Base-by-base conservation (phyloP, 345 rosid species). In the Corchorus capsularis region DNA sequence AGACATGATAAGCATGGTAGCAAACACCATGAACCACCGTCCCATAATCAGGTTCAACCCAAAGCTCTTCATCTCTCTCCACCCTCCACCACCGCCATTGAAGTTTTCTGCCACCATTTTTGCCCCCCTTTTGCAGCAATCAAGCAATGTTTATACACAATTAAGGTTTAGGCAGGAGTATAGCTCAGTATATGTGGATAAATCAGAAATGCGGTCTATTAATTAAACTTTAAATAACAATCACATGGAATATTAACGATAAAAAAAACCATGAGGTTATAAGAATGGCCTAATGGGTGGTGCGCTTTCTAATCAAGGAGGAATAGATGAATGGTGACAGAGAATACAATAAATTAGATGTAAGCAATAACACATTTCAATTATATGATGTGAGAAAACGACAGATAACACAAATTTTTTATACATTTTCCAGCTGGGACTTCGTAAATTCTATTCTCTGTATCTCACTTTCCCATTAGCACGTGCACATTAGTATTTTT, bases 21-120 rank as follows among this genome's bases (percentile, higher is more conserved):
- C 84, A 12, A 85, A 82, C 65, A 83, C 77, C 88, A 85, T 85
- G 75, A 85, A 87, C 88, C 87, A 87, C 66, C 90, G 79, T 63
- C 88, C 84, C 5, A 53, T 57, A 19, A 85, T 53, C 62, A 82
- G 61, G 39, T 83, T 86, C 63, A 63, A 37, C 63, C 78, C 67
- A 15, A 85, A 77, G 84, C 78, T 77, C 84, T 79, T 85, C 78
- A 50, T 73, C 11, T 78, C 76, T 35, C 57, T 64, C 56, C 80
- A 61, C 2, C 67, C 17, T 43, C 77, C 61, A 32, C 70, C 78
- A 37, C 69, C 50, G 35, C 79, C 78, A 65, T 78, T 80, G 68
- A 37, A 35, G 37, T 16, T 4, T 35, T 17, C 47, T 1, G 15
- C 34, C 63, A 4, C 32, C 61, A 83, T 83, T 72, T 32, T 39